A percentile compares a stretch with the other conserved stretches of the same genome.
These are phyloP conservation scores for Lenzites betulinus DNA, from an alignment of 768 basidiomycete genomes.

Conservation along the genomic window DNA sequence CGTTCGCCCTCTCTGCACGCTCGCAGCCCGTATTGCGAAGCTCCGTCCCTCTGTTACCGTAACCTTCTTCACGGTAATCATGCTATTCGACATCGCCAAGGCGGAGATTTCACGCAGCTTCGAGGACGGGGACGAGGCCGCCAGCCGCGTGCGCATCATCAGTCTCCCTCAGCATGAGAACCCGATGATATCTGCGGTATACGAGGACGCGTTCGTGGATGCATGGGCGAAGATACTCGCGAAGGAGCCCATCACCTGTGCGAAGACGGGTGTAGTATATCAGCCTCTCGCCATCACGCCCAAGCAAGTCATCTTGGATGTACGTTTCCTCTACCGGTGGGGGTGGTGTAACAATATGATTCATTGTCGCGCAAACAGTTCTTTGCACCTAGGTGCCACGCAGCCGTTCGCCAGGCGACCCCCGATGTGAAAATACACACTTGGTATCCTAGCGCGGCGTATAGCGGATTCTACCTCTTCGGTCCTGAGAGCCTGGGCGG, in stretches of 20 bases:
- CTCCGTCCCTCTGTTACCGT: background rate
- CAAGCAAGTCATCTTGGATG: constrained; percentile 10
- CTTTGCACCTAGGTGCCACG: background rate
- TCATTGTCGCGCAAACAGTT: background rate
- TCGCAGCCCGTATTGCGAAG: background rate
- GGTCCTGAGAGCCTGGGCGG: constrained; percentile 12
- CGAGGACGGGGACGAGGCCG: constrained; percentile 3
- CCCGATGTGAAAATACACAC: constrained; percentile 4
- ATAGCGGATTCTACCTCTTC: constrained; percentile 2
- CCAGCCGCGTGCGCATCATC: constrained; percentile 16
- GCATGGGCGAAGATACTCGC: background rate
- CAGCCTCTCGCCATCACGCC: background rate
- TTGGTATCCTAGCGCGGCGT: constrained; percentile 5
- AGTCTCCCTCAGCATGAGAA: constrained; percentile 6
- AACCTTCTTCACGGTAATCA: constrained; percentile 1
- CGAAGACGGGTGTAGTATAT: background rate
- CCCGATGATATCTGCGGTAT: background rate
- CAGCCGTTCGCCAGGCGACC: background rate
- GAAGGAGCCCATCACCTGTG: background rate
- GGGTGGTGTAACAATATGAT: background rate
- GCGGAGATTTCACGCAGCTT: constrained; percentile 12
- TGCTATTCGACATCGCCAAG: background rate
- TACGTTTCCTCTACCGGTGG: background rate
- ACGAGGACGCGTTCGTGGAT: background rate
- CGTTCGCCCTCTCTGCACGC: constrained; percentile 18